These are phyloP conservation scores for Helianthus tuberosus DNA, from an alignment of 129 eudicot species.

Conservation along the genomic window DNA sequence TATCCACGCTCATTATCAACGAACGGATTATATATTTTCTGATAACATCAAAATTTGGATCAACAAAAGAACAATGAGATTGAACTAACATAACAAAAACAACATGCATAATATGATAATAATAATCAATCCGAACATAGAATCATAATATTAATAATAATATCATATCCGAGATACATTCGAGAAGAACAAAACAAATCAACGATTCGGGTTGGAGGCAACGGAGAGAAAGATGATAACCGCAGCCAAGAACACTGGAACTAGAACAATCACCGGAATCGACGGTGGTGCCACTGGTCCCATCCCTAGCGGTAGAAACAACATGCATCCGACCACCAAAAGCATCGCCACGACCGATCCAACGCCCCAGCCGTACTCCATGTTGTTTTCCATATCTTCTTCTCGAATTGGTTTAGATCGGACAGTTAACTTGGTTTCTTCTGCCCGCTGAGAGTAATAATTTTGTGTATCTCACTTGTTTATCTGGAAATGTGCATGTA, in stretches of 20 bases:
- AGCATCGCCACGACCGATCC: constrained; percentile 47
- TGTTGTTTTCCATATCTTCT: constrained; percentile 6
- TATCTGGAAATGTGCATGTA: neutral
- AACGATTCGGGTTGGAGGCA: constrained; percentile 26
- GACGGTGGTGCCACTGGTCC: constrained; percentile 55
- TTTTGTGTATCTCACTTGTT: neutral
- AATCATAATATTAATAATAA: neutral
- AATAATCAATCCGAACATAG: too few species aligned
- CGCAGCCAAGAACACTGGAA: constrained; percentile 45
- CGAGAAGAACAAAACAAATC: neutral
- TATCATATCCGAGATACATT: neutral
- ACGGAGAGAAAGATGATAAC: constrained; percentile 36
- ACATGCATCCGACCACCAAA: constrained; percentile 27
- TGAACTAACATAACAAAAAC: too few species aligned
- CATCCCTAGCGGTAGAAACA: constrained; percentile 49
- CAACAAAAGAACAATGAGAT: too few species aligned
- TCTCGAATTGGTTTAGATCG: neutral
- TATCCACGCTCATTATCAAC: too few species aligned
- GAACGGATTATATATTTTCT: too few species aligned
- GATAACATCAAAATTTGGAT: too few species aligned
- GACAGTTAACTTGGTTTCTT: neutral
- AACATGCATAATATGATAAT: too few species aligned
- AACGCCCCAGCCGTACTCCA: constrained; percentile 41
- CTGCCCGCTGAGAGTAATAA: neutral
- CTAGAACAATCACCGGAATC: constrained; percentile 18